phyloP scores from a whole-genome alignment of 495 filamentous ascomycete species.

The Cetradonia linearis region DNA sequence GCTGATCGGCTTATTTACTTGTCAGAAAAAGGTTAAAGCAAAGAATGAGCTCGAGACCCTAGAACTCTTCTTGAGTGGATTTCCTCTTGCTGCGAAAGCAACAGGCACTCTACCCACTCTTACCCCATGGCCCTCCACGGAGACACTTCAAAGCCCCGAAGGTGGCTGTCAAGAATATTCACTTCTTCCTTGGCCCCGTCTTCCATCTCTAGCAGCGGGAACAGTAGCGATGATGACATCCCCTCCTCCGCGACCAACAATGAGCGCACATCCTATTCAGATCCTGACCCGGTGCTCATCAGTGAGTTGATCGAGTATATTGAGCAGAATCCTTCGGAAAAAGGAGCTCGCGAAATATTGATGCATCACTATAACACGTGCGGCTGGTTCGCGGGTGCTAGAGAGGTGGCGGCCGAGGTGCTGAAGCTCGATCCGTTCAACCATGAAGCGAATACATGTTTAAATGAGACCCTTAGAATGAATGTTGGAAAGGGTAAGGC shows the following conservation, averaged over 20 bases:
- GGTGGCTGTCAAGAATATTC: not conserved
- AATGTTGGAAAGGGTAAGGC: not conserved
- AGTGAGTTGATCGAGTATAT: constrained; percentile 6
- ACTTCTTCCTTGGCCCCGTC: not conserved
- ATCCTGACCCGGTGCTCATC: constrained; percentile 8
- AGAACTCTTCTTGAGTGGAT: too few species aligned
- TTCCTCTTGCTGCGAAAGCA: too few species aligned
- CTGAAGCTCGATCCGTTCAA: not conserved
- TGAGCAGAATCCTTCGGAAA: not conserved
- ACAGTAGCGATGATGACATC: not conserved
- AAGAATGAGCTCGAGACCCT: not conserved
- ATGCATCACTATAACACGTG: constrained; percentile 11
- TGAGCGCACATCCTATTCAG: not conserved
- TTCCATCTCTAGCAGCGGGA: not conserved
- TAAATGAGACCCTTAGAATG: not conserved
- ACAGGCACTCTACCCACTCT: too few species aligned
- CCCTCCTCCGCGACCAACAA: not conserved
- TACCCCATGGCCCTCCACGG: not conserved
- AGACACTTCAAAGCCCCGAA: not conserved
- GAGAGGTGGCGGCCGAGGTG: not conserved
- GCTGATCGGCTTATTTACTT: not conserved
- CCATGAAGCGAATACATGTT: not conserved
- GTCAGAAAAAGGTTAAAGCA: not conserved
- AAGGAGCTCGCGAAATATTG: constrained; percentile 2
- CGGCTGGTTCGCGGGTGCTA: constrained; percentile 6